Base-by-base conservation (phyloP, 371 early-diverging fungal genomes). In the Lichtheimia ramosa region DNA sequence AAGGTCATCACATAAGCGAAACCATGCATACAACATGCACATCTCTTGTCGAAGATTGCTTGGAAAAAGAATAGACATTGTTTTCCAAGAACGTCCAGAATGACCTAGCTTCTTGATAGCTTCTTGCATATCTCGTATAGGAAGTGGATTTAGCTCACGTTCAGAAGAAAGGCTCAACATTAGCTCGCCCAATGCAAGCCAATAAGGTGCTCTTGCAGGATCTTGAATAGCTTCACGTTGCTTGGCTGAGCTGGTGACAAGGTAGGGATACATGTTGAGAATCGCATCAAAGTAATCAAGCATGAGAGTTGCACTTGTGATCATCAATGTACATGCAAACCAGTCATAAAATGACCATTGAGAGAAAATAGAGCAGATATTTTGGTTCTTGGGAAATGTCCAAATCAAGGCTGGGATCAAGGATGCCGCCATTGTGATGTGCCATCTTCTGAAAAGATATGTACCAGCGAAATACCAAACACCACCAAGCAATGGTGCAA, bases 1-100 rank as follows among this genome's bases (percentile, higher is more conserved):
- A n/a, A 86, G 63, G 55, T 86, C 86, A 59, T 86, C 86, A 8
- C 76, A 73, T 28, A 75, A 63, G 23, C 86, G 83, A 51, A 83
- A 86, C 53, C 83, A 81, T 2, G 77, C 81, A 57, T 86, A 86
- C 4, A 86, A 56, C 3, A 79, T 63, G 41, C 75, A 69, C 15
- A 84, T 56, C 52, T 83, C 82, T 58, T 77, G 74, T 5, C 82
- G 68, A 15, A 85, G 59, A 34, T 77, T 71, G 5, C 64, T 55
- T 23, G 82, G 82, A 40, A 77, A 83, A 1, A 85, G 56, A n/a
- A 61, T 74, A 15, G 81, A 74, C 62, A 83, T 83, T 3, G 75
- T 64, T 48, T 73, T 68, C 74, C 83, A 85, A 1, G 85, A 83
- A 3, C 71, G 65, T 7, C 80, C 79, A 7, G 79, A 75, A 21